Evolutionary conservation across 2,329 filamentous ascomycete genomes (phyloP).

Genomic region (Hypoxylon sp.): DNA sequence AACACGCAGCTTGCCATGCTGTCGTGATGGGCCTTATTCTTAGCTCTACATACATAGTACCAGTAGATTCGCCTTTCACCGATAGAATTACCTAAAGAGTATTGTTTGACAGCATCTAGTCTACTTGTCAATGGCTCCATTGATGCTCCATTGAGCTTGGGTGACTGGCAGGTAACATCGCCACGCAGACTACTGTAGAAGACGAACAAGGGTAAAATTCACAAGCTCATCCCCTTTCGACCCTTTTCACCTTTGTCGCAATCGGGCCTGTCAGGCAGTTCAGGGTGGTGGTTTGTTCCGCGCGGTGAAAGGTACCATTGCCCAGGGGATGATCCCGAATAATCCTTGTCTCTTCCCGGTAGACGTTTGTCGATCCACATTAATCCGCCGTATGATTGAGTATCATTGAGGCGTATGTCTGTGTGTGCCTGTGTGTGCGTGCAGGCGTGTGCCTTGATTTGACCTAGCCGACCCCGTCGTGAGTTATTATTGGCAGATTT

Average conservation of each 20-base stretch:
- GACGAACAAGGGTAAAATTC: constrained; percentile 9
- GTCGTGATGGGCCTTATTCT: constrained; percentile 13
- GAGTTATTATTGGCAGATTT: constrained; percentile 27
- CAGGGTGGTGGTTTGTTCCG: constrained; percentile 25
- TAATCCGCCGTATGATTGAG: constrained; percentile 33
- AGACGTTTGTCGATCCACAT: constrained; percentile 47
- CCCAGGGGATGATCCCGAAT: constrained; percentile 24
- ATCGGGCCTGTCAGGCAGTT: constrained; percentile 10
- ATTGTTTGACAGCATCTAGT: neutral
- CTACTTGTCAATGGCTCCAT: constrained; percentile 4
- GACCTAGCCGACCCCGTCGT: constrained; percentile 12
- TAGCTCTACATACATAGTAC: too few species aligned
- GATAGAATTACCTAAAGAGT: constrained; percentile 23
- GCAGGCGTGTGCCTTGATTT: constrained; percentile 31
- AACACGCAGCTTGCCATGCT: constrained; percentile 33
- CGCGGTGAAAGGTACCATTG: constrained; percentile 13
- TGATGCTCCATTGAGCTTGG: neutral
- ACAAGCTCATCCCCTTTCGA: constrained; percentile 20
- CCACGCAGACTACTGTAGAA: constrained; percentile 9
- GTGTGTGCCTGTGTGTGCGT: too few species aligned
- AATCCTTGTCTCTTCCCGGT: constrained; percentile 37
- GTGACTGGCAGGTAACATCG: neutral
- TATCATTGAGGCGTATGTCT: constrained; percentile 25
- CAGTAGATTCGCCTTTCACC: constrained; percentile 7
- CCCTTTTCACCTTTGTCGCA: constrained; percentile 20